Percentiles rank a stretch among this genome's conserved stretches.
Conservation (phyloP, 2,329 filamentous ascomycete genomes). For the Tolypocladium ovalisporum region DNA sequence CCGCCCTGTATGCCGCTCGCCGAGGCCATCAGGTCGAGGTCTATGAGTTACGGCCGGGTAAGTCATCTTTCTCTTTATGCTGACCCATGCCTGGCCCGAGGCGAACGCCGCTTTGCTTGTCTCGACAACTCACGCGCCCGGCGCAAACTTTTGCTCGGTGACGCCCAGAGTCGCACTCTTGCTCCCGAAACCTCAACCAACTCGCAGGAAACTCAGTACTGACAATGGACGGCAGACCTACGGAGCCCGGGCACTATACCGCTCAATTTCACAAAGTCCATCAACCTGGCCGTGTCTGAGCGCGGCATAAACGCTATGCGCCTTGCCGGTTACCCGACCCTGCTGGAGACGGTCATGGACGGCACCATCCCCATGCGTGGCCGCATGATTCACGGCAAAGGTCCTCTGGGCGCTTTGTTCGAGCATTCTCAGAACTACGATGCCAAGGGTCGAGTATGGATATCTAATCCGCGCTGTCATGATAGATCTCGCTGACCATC, state of each 20-base stretch:
- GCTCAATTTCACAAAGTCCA: slow-evolving; percentile 95
- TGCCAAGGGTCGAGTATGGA: slow-evolving; percentile 65
- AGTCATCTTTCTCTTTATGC: slow-evolving; percentile 12
- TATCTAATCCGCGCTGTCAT: slow-evolving; percentile 1
- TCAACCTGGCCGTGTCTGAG: slow-evolving; percentile 91
- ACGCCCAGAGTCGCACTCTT: background rate
- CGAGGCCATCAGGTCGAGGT: slow-evolving; percentile 85
- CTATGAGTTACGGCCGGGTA: slow-evolving; percentile 88
- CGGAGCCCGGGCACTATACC: slow-evolving; percentile 72
- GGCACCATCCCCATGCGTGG: slow-evolving; percentile 88
- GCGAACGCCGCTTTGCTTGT: background rate
- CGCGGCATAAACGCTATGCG: slow-evolving; percentile 83
- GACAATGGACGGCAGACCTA: slow-evolving; percentile 52
- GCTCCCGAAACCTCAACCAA: background rate
- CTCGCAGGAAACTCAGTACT: background rate
- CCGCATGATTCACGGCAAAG: slow-evolving; percentile 83
- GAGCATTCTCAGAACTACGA: slow-evolving; percentile 88
- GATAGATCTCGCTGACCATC: background rate
- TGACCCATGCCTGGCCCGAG: background rate
- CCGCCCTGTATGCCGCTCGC: slow-evolving; percentile 83
- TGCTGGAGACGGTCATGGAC: slow-evolving; percentile 63
- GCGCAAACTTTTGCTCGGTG: background rate
- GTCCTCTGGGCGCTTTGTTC: slow-evolving; percentile 53
- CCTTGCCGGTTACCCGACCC: slow-evolving; percentile 51
- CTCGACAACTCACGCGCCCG: background rate